Base-by-base conservation (phyloP, 2,329 filamentous ascomycete species). In the Davidsoniella neocaledoniae region DNA sequence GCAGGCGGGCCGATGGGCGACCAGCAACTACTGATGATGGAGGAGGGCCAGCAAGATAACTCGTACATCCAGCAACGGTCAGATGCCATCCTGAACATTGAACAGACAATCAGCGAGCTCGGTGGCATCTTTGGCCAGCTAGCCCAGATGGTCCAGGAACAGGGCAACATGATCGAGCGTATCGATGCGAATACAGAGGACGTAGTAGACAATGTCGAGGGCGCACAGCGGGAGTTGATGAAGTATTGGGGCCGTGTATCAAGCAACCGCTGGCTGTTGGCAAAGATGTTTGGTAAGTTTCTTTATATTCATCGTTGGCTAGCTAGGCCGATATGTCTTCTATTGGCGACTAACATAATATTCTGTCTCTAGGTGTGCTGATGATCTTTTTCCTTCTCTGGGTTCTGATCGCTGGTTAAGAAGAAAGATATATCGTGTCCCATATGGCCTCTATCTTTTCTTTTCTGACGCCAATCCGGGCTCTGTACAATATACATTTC, bases 151-250 rank as follows among this genome's bases (percentile, higher is more conserved):
- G 91, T 98, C 26, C 86, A 83, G 50, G 90, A 98, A 64, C 91
- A 98, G 67, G 86, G 85, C 54, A 91, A 95, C 66, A 94, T 94
- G 83, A 94, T 98, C 56, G 86, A 96, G 66, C 75, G 90, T 46
- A 95, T 95, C 60, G 90, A 96, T 59, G 90, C 90, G 56, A 95
- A 96, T 64, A 95, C 90, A 1, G 91, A 98, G 61, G 88, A 95
- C 58, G 86, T 98, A 5, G 90, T 98, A 49, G 90, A 96, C 60
- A 98, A 98, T 58, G 90, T 98, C n/a, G 79, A 94, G 60, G 91
- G 91, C 16, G 91, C 91, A 5, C 91, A 98, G 63, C 75, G 88
- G 55, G 90, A 98, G 66, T 64, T 98, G 60, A 77, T 98, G 67
- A 95, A 95, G 64, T 98, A 96, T 66, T 98, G 91, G 90, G 83